phyloP scores from a whole-genome alignment of 371 early-diverging fungal species.

The Rhizopus stolonifer region DNA sequence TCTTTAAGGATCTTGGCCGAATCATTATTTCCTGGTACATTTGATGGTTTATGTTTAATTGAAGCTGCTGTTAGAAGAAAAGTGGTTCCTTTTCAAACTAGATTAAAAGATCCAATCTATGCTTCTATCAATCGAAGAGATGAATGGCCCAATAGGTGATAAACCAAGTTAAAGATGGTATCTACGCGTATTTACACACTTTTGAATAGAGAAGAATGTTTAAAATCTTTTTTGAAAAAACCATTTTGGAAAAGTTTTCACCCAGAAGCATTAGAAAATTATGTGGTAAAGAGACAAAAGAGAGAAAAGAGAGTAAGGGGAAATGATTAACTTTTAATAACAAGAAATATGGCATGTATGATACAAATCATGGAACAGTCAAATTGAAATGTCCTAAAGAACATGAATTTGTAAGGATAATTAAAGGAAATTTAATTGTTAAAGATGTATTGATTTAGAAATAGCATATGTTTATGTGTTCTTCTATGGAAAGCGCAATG shows the following conservation, averaged over 20 bases:
- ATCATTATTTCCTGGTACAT: conserved; percentile 34
- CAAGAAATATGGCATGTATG: conserved; percentile 42
- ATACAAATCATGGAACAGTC: conserved; percentile 39
- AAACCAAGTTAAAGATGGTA: too few relatives aligned
- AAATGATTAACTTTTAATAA: background rate
- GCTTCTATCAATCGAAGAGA: too few relatives aligned
- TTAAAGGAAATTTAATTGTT: too few relatives aligned
- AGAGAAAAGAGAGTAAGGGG: too few relatives aligned
- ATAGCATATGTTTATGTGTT: conserved; percentile 15
- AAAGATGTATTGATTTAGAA: too few relatives aligned
- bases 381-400: conserved; percentile 38
- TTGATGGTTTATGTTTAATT: conserved; percentile 30
- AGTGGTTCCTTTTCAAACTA: too few relatives aligned
- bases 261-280: conserved; percentile 38
- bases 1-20: conserved; percentile 31
- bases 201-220: conserved; percentile 27
- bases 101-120: too few relatives aligned
- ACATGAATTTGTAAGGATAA: conserved; percentile 46
- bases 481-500: too few relatives aligned
- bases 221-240: conserved; percentile 20
- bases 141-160: too few relatives aligned
- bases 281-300: conserved; percentile 27
- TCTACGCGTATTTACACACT: background rate
- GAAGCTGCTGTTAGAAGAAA: conserved; percentile 23
- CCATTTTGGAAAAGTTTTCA: conserved; percentile 36